Conservation (phyloP, 352 stramenopile species). For the Peronospora destructor region DNA sequence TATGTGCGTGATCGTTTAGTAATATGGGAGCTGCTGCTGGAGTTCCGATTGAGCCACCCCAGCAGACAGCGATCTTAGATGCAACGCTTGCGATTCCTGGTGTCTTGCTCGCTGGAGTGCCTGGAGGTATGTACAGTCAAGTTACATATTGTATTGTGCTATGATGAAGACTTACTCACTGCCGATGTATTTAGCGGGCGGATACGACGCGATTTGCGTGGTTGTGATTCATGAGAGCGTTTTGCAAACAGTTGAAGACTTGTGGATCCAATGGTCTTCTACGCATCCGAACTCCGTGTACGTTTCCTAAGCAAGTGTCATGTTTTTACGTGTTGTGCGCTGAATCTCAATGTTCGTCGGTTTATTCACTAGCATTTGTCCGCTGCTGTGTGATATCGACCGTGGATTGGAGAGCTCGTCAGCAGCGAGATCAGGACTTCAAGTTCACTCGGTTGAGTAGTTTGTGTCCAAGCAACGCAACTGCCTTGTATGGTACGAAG, state of each 20-base stretch:
- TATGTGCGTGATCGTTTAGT: constrained; percentile 19
- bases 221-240: constrained; percentile 62
- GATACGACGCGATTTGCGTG: constrained; percentile 94
- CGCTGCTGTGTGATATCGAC: constrained; percentile 54
- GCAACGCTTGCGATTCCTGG: constrained; percentile 89
- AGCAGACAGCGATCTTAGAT: constrained; percentile 90
- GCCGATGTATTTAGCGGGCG: constrained; percentile 66
- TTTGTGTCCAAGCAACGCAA: neutral
- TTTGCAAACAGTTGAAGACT: constrained; percentile 50
- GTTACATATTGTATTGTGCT: neutral
- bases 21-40: constrained; percentile 85
- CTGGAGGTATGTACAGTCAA: constrained; percentile 53
- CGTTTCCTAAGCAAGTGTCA: constrained; percentile 5
- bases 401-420: constrained; percentile 10
- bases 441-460: constrained; percentile 25
- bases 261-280: constrained; percentile 68
- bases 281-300: constrained; percentile 43
- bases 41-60: constrained; percentile 90
- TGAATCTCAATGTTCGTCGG: neutral
- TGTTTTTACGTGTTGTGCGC: constrained; percentile 2
- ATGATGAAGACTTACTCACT: neutral
- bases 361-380: constrained; percentile 44
- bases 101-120: constrained; percentile 91
- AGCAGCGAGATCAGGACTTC: constrained; percentile 17
- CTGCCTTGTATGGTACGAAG: neutral